Percentiles rank a stretch among this genome's conserved stretches.
Conservation (phyloP, 148 eudicot species). For the Hydrangea macrophylla region DNA sequence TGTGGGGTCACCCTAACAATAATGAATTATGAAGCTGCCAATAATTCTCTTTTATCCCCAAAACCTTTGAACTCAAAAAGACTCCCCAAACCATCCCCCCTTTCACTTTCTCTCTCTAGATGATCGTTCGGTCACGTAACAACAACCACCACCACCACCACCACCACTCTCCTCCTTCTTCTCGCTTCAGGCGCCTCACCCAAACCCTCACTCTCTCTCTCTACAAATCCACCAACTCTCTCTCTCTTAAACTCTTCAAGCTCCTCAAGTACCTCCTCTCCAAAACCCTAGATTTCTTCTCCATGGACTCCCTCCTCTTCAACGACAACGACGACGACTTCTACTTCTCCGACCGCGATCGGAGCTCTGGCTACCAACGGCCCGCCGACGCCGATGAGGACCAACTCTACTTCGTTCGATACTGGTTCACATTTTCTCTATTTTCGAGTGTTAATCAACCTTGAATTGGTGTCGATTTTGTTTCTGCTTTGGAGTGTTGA, state of each 20-base stretch:
- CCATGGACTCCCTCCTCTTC: conserved; percentile 29
- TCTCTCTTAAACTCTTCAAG: conserved; percentile 10
- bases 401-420: conserved; percentile 45
- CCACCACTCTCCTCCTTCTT: not conserved
- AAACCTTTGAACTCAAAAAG: not conserved
- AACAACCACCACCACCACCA: too few species aligned
- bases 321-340: conserved; percentile 31
- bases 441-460: not conserved
- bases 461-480: not conserved
- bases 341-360: conserved; percentile 13
- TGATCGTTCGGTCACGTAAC: not conserved
- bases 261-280: conserved; percentile 21
- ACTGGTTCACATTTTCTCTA: conserved; percentile 26
- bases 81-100: not conserved
- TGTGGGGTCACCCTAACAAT: too few species aligned
- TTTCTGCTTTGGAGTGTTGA: not conserved
- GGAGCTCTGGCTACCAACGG: conserved; percentile 14
- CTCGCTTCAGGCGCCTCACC: conserved; percentile 20
- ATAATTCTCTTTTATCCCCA: too few species aligned
- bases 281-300: conserved; percentile 29
- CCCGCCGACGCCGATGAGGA: conserved; percentile 36
- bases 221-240: conserved; percentile 9
- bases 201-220: conserved; percentile 11
- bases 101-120: not conserved
- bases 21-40: too few species aligned